phyloP scores from a whole-genome alignment of 257 asterid species.

The Solanum chilense region DNA sequence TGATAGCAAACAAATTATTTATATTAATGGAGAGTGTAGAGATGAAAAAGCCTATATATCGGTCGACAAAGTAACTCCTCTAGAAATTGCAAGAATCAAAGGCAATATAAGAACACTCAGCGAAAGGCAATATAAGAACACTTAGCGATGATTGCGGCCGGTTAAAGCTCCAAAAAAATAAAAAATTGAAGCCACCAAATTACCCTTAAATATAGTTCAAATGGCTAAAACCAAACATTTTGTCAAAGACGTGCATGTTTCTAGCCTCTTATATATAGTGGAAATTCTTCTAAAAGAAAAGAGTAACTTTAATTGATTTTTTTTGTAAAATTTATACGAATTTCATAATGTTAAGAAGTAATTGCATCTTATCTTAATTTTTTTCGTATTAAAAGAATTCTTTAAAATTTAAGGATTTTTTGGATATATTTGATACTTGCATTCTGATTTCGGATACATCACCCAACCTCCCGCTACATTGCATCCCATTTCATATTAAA shows the following conservation, averaged over 20 bases:
- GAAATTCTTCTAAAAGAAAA: background rate
- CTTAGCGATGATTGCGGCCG: conserved; percentile 48
- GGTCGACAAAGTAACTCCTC: conserved; percentile 18
- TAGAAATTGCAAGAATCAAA: conserved; percentile 10
- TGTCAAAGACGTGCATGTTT: no score
- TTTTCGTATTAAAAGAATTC: no score
- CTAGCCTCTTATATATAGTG: no score
- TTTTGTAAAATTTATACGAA: background rate
- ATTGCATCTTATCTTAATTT: no score
- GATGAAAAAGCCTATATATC: background rate
- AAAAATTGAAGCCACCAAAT: no score
- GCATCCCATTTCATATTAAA: background rate
- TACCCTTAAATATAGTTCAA: no score
- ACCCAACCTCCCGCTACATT: background rate
- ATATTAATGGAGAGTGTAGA: background rate
- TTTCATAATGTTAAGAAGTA: no score
- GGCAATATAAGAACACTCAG: conserved; percentile 15
- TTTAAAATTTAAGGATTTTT: background rate
- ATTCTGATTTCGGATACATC: rapidly evolving
- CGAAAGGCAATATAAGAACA: no score
- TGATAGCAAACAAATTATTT: background rate
- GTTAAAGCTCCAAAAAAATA: no score
- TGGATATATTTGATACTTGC: background rate
- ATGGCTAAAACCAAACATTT: no score
- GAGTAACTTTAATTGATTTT: background rate